A percentile compares a stretch with the other conserved stretches of the same genome.
Evolutionary conservation across 2,329 filamentous ascomycete species (phyloP).

Genomic region (Pseudogymnoascus sp.): DNA sequence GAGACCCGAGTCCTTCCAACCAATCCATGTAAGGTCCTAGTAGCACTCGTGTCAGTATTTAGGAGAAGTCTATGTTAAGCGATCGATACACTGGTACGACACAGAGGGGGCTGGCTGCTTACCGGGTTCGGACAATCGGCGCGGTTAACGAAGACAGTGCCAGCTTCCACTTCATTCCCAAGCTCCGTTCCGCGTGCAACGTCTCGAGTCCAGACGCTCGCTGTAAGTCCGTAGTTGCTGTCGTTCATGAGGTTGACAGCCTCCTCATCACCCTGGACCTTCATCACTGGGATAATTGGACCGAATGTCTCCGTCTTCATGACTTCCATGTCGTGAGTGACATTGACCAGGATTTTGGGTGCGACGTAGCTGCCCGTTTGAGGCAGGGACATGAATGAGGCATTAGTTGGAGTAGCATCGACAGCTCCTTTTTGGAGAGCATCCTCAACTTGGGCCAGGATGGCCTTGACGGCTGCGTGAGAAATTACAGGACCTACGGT

Average conservation of each 20-base stretch:
- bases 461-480: slow-evolving; percentile 47
- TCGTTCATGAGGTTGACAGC: slow-evolving; percentile 49
- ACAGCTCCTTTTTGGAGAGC: slow-evolving; percentile 42
- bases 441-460: slow-evolving; percentile 45
- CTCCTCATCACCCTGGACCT: slow-evolving; percentile 52
- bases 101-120: background rate
- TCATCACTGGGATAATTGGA: slow-evolving; percentile 54
- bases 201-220: slow-evolving; percentile 51
- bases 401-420: slow-evolving; percentile 23
- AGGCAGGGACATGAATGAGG: slow-evolving; percentile 38
- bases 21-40: slow-evolving; percentile 83
- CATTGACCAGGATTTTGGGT: slow-evolving; percentile 49
- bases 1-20: slow-evolving; percentile 94
- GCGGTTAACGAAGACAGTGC: slow-evolving; percentile 58
- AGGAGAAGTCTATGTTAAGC: background rate
- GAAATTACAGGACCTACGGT: slow-evolving; percentile 49
- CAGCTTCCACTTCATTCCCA: slow-evolving; percentile 46
- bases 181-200: slow-evolving; percentile 42
- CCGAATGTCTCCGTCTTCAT: slow-evolving; percentile 53
- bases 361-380: slow-evolving; percentile 51
- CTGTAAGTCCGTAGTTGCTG: slow-evolving; percentile 44
- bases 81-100: background rate
- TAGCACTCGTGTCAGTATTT: background rate
- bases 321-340: slow-evolving; percentile 46
- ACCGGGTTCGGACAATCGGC: slow-evolving; percentile 82